phyloP scores from a whole-genome alignment of 176 grass and related monocot species.

The Cocos nucifera region DNA sequence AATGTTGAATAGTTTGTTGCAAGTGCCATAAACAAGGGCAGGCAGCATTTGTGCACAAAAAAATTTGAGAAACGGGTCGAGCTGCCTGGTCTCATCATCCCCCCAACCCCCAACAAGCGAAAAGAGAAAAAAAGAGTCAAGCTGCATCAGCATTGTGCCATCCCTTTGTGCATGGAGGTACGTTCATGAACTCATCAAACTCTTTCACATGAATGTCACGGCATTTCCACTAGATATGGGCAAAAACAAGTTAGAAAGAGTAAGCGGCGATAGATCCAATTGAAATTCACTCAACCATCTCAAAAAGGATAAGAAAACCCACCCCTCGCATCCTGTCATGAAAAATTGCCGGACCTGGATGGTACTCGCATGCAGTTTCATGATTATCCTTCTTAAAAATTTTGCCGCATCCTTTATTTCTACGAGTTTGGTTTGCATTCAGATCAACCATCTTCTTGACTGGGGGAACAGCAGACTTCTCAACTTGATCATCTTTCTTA shows the following conservation, averaged over 20 bases:
- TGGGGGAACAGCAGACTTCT: constrained; percentile 22
- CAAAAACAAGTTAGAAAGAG: constrained; percentile 3
- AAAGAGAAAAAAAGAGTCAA: constrained; percentile 20
- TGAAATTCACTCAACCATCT: too few relatives aligned
- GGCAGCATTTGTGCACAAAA: not conserved
- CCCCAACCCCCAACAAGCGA: too few relatives aligned
- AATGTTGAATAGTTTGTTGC: too few relatives aligned
- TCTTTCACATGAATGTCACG: constrained; percentile 91
- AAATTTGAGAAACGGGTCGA: not conserved
- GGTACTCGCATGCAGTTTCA: constrained; percentile 73
- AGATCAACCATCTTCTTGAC: constrained; percentile 70
- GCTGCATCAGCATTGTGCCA: constrained; percentile 80
- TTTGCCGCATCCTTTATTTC: constrained; percentile 96
- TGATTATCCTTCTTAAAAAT: constrained; percentile 92
- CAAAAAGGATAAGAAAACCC: constrained; percentile 14
- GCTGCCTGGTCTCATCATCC: not conserved
- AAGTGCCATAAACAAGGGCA: too few relatives aligned
- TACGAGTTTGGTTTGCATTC: constrained; percentile 60
- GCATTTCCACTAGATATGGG: constrained; percentile 73
- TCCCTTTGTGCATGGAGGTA: constrained; percentile 87
- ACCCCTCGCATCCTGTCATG: constrained; percentile 86
- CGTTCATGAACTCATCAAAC: constrained; percentile 90
- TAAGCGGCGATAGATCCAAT: too few relatives aligned
- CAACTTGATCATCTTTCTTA: constrained; percentile 22
- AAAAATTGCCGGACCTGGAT: constrained; percentile 92